Evolutionary conservation across 2,329 filamentous ascomycete genomes (phyloP), one percentile per base, ranked within the genome.

Genomic region (Aspergillus sp.): DNA sequence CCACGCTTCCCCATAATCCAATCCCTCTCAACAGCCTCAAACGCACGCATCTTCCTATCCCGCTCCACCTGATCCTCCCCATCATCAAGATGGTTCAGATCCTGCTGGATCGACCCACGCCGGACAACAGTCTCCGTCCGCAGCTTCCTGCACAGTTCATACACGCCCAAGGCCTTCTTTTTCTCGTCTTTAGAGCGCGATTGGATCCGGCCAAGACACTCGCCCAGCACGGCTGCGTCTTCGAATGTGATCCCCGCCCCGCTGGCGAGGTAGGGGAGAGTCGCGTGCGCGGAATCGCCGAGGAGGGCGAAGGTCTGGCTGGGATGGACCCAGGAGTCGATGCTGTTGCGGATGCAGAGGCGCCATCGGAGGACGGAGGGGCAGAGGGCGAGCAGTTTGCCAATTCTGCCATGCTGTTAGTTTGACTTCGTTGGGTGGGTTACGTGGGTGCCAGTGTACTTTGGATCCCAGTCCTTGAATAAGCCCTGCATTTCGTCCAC

Each of bases 161-260:
- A 64, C 8, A 57, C 54, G 18, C 57, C 49, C 3, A 66, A 58
- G 2, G 64, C 63, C 20, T 50, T 30, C 18, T 48, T 24, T 48
- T 60, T 59, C 20, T 59, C 56, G 5, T 26, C 20, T 49, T 72
- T 71, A 22, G 87, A 72, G 2, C 80, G 79, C 1, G 45, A 44
- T 12, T 22, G 1, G 62, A 83, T 82, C 44, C 81, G 83, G 1
- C 30, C 11, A 3, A 57, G 51, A 11, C 55, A 55, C 24, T 53
- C 55, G 2, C 58, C 58, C 17, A 89, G 70, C 2, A 85, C 82
- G 4, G 83, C 85, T 1, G 83, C 86, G 64, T 89, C 87, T 69
- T 89, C 87, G 48, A 88, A 85, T 8, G 86, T 85, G 77, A 87
- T 86, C 8, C 86, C 85, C 11, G 87, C 86, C 38, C 87, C 87